Evolutionary conservation across 305 asterid species (phyloP), one percentile per base, ranked within the genome.

Genomic region (Fraxinus ornus): DNA sequence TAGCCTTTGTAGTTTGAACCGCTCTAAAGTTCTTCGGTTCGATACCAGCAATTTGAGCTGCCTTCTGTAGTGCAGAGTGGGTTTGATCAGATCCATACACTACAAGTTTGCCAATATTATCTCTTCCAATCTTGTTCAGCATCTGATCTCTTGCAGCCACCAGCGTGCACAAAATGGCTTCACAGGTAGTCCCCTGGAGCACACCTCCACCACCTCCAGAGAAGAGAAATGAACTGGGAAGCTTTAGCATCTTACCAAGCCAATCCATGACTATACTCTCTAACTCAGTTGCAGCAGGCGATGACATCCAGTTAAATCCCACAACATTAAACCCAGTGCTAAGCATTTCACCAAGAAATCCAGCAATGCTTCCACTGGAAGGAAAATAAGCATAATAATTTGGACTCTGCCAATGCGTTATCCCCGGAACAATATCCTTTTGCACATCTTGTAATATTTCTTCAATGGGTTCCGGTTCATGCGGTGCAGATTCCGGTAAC

Each of bases 381-480:
- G 94, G 94, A 52, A 92, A 92, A 80, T 89, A 91, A 1, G 97
- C 97, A 57, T 41, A 92, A 21, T 90, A 92, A 13, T 92, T 92
- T 0, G 97, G 97, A 83, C 97, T 91, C 82, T 91, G 93, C 97
- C 96, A 92, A 82, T 92, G 94, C 0, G 95, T 92, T n/a, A 92
- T 87, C 2, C 95, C 94, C 0, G 95, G 95, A 1, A 92, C 89
- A 62, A 92, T 92, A 73, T 90, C 91, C 5, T 84, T 89, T 13
- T 87, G 90, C 2, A 92, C 90, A 26, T 92, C 94, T 3, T 39
- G 30, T 0, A 92, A 90, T 26, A 92, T 90, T 0, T 85, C 79
- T 30, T 92, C 93, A 12, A 92, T 89, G 3, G 89, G 89, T 28
- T 92, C 92, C 10, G 95, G 87, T 8, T 84, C 84, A 55, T 85